These are phyloP conservation scores for Spirogloea muscicola DNA, from an alignment of 139 green algal species.

Conservation along the genomic window DNA sequence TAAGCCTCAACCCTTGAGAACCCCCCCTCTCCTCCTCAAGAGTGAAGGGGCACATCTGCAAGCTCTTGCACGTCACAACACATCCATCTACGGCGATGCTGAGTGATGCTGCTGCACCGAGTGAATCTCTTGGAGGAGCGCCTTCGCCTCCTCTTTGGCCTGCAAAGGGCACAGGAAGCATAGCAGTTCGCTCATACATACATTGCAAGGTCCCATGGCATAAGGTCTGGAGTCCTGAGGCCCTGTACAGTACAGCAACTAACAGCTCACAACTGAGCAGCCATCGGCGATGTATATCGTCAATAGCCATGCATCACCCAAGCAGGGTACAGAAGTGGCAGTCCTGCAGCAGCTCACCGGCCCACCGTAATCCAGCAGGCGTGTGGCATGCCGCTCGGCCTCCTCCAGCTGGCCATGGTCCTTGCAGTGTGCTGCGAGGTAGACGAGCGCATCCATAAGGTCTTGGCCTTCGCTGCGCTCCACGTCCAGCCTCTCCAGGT, in stretches of 20 bases:
- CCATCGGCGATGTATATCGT: no score
- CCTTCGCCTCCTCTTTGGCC: constrained; percentile 81
- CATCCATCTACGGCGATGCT: no score
- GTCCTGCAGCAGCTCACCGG: constrained; percentile 36
- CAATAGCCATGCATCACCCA: background rate
- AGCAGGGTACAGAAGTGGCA: background rate
- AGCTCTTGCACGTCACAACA: no score
- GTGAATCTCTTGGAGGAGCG: constrained; percentile 73
- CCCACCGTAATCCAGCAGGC: constrained; percentile 78
- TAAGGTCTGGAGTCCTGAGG: background rate
- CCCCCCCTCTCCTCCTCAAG: no score
- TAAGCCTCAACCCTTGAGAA: no score
- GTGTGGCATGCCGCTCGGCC: constrained; percentile 63
- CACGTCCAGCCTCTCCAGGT: constrained; percentile 68
- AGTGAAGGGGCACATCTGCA: no score
- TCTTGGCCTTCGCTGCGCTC: constrained; percentile 57
- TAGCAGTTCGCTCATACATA: background rate
- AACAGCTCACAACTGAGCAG: no score
- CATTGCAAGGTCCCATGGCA: background rate
- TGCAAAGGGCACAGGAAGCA: constrained; percentile 8
- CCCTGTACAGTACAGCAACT: no score
- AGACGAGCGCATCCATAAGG: constrained; percentile 78
- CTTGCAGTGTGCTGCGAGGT: constrained; percentile 58
- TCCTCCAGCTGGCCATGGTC: constrained; percentile 49
- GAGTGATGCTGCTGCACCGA: constrained; percentile 42